Base-by-base conservation (phyloP, 1,284 basidiomycete genomes). In the Quambalaria eucalypti region DNA sequence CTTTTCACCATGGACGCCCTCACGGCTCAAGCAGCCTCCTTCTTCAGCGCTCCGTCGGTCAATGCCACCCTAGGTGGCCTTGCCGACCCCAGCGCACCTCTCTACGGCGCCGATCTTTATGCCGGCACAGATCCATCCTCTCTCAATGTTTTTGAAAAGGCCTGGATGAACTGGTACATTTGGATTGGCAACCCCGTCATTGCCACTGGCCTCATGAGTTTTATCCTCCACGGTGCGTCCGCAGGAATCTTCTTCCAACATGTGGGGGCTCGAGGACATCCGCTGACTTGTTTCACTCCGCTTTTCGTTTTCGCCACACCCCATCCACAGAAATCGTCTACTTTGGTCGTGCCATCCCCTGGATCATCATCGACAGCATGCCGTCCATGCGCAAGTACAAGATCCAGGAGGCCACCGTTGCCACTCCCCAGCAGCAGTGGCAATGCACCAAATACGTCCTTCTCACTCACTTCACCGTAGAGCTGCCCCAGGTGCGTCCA, bases 321-420 rank as follows among this genome's bases (percentile, higher is more conserved):
- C 23, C 10, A 39, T 12, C 8, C 28, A 25, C 44, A 19, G 60
- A 93, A 89, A 76, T 92, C 69, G 88, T 97, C 42, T 98, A 98
- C 81, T 98, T 98, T 77, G 93, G 93, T 28, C 88, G 93, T 33
- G 86, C 86, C 63, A 79, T 98, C 25, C 95, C 93, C 0, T 96
- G 90, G 89, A 87, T 97, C 71, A 87, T 96, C 77, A 87, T 97
- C 76, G 95, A 97, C 78, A 79, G 85, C 2, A 90, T 91, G 51
- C 90, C 91, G 0, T 93, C 88, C 79, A 96, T 97, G 80, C 84
- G 84, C 59, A 82, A 85, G 78, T 97, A 90, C 88, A 98, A 98
- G 78, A 80, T 98, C 4, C 93, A 98, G 59, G 69, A 69, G 74
- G 74, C 75, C 69, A 96, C 96, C 78, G 73, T 88, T 0, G 88